phyloP scores from a whole-genome alignment of 192 early-diverging fungal species.

The Backusella liffmaniae region DNA sequence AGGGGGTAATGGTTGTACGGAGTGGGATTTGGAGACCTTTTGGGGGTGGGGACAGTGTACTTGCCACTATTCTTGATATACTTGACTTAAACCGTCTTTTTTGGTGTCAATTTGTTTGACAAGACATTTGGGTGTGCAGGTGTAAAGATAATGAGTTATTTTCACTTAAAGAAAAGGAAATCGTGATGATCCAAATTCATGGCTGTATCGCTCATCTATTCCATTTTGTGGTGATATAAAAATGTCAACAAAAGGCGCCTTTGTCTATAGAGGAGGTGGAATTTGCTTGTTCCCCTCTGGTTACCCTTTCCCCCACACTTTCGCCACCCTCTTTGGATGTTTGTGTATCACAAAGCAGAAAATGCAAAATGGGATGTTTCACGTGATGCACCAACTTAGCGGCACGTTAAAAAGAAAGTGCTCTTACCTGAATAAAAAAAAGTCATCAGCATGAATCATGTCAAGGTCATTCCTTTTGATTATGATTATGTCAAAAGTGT shows the following conservation, averaged over 20 bases:
- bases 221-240: background rate
- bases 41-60: constrained; percentile 60
- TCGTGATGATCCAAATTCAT: no score
- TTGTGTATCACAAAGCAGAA: background rate
- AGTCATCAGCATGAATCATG: background rate
- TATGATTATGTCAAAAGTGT: background rate
- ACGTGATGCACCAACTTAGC: no score
- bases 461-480: background rate
- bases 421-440: background rate
- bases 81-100: background rate
- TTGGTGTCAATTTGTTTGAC: constrained; percentile 47
- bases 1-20: constrained; percentile 91
- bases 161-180: no score
- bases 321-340: background rate
- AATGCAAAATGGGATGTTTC: no score
- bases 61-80: constrained; percentile 69
- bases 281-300: background rate
- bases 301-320: background rate
- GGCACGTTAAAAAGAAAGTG: no score
- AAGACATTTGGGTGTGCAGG: background rate
- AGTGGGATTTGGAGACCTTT: constrained; percentile 63
- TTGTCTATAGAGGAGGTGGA: background rate
- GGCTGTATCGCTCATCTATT: constrained; percentile 18
- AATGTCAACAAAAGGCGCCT: background rate
- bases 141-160: no score